Evolutionary conservation across 2,329 filamentous ascomycete genomes (phyloP).

Genomic region (Chrysosporium queenslandicum): DNA sequence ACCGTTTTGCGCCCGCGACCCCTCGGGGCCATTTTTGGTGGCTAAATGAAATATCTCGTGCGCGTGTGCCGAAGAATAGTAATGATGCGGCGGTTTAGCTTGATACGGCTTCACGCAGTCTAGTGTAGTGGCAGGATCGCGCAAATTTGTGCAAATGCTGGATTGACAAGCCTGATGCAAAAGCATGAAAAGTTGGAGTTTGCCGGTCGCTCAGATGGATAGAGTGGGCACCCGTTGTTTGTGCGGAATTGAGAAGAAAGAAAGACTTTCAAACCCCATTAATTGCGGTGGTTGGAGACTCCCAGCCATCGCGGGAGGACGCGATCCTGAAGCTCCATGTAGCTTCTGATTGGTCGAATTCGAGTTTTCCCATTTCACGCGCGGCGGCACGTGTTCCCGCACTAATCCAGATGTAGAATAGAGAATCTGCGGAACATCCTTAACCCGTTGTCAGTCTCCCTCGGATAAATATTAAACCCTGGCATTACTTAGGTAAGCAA

Average conservation of each 20-base stretch:
- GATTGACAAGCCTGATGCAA: background rate
- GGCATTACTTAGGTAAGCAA: background rate
- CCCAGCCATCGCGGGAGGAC: slow-evolving; percentile 10
- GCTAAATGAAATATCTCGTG: background rate
- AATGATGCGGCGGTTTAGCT: background rate
- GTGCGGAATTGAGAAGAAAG: background rate
- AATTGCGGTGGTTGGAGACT: slow-evolving; percentile 9
- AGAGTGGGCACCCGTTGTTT: no score
- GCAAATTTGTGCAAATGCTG: background rate
- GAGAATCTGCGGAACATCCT: background rate
- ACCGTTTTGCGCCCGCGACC: slow-evolving; percentile 12
- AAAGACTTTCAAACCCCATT: background rate
- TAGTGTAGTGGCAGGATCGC: background rate
- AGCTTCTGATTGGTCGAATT: slow-evolving; percentile 5
- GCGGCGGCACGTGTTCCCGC: slow-evolving; percentile 3
- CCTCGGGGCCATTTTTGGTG: slow-evolving; percentile 13
- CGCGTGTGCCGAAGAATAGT: background rate
- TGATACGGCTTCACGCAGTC: background rate
- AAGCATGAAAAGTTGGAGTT: background rate
- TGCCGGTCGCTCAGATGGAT: background rate
- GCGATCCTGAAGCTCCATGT: slow-evolving; percentile 3
- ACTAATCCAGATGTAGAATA: slow-evolving; percentile 13
- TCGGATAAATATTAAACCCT: background rate
- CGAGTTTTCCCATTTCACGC: slow-evolving; percentile 5
- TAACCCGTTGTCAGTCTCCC: background rate